Percentiles rank a stretch among this genome's conserved stretches.
These are phyloP conservation scores for Naganishia albida DNA, from an alignment of 1,284 basidiomycete genomes.

Conservation along the genomic window DNA sequence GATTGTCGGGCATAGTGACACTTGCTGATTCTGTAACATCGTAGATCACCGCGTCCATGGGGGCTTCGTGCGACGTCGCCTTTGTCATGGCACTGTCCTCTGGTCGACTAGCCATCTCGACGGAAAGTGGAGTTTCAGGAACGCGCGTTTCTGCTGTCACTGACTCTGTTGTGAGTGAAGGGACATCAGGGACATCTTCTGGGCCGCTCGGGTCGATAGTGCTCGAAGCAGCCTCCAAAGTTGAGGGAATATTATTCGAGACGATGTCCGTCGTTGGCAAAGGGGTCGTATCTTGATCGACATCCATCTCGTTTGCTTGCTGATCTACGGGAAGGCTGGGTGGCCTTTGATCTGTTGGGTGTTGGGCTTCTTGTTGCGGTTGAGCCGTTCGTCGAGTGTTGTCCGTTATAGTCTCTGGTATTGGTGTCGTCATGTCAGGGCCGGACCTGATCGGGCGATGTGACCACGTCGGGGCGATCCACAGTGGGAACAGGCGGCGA, in stretches of 20 bases:
- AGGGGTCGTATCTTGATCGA: background rate
- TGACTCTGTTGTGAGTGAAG: background rate
- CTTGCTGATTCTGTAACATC: constrained; percentile 10
- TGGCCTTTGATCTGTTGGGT: background rate
- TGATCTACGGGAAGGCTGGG: background rate
- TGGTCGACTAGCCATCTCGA: background rate
- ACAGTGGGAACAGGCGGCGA: background rate
- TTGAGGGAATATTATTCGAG: background rate
- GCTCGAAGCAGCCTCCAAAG: no score
- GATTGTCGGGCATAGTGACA: background rate
- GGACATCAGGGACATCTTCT: background rate
- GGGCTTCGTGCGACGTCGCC: background rate
- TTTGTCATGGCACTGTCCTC: background rate
- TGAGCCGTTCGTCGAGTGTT: background rate
- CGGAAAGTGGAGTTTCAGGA: background rate
- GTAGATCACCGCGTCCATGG: constrained; percentile 20
- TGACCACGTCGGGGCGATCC: no score
- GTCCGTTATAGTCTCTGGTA: background rate
- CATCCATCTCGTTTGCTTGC: constrained; percentile 2
- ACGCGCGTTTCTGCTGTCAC: background rate
- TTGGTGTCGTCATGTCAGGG: background rate
- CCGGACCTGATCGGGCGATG: no score
- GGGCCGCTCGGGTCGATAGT: no score
- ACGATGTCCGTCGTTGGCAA: background rate
- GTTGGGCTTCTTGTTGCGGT: background rate